A percentile compares a stretch with the other conserved stretches of the same genome.
phyloP scores from a whole-genome alignment of 768 basidiomycete species.

The Strobilomyces echinocephalus region DNA sequence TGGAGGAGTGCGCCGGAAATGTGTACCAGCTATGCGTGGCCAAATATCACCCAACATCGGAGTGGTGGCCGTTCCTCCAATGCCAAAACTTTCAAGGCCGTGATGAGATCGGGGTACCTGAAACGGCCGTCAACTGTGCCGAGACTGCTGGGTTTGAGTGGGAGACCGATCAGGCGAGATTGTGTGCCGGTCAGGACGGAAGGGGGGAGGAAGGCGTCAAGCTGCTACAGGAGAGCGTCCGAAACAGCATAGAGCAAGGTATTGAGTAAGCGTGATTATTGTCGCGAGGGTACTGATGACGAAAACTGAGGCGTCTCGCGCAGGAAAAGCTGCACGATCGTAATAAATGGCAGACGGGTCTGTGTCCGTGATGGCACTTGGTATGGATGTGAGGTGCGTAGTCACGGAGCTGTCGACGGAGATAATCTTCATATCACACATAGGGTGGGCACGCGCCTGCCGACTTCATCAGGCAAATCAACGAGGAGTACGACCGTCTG shows the following conservation, averaged over 20 bases:
- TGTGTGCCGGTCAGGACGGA: conserved; percentile 59
- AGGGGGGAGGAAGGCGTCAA: conserved; percentile 56
- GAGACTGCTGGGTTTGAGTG: conserved; percentile 61
- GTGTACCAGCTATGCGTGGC: conserved; percentile 82
- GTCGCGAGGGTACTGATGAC: neutral
- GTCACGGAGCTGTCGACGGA: conserved; percentile 19
- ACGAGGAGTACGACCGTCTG: conserved; percentile 63
- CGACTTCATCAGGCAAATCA: conserved; percentile 78
- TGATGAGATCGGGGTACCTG: conserved; percentile 58
- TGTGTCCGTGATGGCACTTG: conserved; percentile 77
- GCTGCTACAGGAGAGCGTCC: conserved; percentile 61
- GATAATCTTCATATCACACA: conserved; percentile 22
- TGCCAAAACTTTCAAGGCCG: conserved; percentile 71
- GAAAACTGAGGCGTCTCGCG: conserved; percentile 7
- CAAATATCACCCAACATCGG: conserved; percentile 48
- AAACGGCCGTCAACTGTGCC: conserved; percentile 65
- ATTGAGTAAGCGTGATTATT: conserved; percentile 47
- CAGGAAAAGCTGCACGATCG: conserved; percentile 84
- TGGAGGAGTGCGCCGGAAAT: conserved; percentile 80
- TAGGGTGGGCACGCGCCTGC: conserved; percentile 68
- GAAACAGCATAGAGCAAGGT: conserved; percentile 38
- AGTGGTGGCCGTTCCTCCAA: conserved; percentile 81
- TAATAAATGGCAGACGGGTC: conserved; percentile 63
- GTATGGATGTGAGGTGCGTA: conserved; percentile 72
- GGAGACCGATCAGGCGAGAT: conserved; percentile 50